Evolutionary conservation across 805 yeast genomes (phyloP).

Genomic region (Vanderwaltozyma verrucispora): DNA sequence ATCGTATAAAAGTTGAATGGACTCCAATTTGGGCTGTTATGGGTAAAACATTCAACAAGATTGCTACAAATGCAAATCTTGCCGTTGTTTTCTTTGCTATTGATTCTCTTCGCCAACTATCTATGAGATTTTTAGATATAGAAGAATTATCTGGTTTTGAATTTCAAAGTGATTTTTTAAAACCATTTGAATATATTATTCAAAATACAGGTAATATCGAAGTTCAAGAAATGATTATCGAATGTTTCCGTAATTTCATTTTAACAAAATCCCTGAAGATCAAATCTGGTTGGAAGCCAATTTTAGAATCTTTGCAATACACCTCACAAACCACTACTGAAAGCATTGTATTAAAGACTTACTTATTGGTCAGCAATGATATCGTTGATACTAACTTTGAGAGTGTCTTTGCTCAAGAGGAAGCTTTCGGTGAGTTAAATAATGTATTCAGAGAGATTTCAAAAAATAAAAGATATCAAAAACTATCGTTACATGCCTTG

Average conservation of each 20-base stretch:
- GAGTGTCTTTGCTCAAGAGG: slow-evolving; percentile 60
- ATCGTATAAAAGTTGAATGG: slow-evolving; percentile 94
- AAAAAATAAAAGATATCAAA: slow-evolving; percentile 76
- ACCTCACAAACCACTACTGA: slow-evolving; percentile 54
- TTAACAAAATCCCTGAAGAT: slow-evolving; percentile 61
- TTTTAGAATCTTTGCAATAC: slow-evolving; percentile 64
- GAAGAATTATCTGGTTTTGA: slow-evolving; percentile 94
- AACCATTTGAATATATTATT: slow-evolving; percentile 79
- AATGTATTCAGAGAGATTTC: slow-evolving; percentile 70
- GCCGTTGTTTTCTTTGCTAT: slow-evolving; percentile 82
- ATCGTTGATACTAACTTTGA: slow-evolving; percentile 54
- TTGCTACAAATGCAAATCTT: slow-evolving; percentile 69
- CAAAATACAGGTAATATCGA: slow-evolving; percentile 53
- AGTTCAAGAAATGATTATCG: slow-evolving; percentile 81
- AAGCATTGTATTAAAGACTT: slow-evolving; percentile 51
- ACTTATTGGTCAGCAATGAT: slow-evolving; percentile 44
- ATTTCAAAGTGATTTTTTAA: slow-evolving; percentile 87
- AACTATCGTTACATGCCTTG: slow-evolving; percentile 67
- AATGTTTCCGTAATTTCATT: slow-evolving; percentile 80
- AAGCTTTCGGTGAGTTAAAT: slow-evolving; percentile 50
- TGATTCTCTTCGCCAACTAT: slow-evolving; percentile 86
- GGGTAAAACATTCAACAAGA: slow-evolving; percentile 79
- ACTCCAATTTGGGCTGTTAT: slow-evolving; percentile 88
- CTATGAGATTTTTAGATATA: slow-evolving; percentile 83
- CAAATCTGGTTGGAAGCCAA: slow-evolving; percentile 91